Conservation (phyloP, 208 protist genomes). For the Crithidia acanthocephali region DNA sequence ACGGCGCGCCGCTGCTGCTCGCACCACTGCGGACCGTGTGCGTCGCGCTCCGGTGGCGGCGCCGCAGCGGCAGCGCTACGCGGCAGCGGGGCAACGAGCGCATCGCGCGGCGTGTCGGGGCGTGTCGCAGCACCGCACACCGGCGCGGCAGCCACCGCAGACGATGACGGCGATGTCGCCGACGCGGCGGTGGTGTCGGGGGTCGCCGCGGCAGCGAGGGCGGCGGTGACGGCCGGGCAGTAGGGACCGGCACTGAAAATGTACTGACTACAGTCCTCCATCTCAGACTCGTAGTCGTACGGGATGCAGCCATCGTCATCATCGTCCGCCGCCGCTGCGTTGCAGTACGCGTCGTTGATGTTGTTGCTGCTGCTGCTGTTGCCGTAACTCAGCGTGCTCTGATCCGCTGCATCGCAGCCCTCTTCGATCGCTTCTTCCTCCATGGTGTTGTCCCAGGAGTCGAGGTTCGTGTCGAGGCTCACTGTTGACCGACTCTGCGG, state of each 20-base stretch:
- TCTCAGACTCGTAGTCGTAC: slow-evolving; percentile 66
- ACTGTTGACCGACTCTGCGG: slow-evolving; percentile 3
- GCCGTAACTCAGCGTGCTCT: not conserved
- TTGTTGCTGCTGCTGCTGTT: not conserved
- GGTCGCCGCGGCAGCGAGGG: slow-evolving; percentile 18
- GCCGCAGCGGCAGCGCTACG: not conserved
- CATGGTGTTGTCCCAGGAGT: slow-evolving; percentile 5
- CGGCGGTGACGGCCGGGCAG: slow-evolving; percentile 25
- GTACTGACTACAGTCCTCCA: slow-evolving; percentile 64
- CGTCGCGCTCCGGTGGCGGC: slow-evolving; percentile 2
- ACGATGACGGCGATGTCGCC: slow-evolving; percentile 5
- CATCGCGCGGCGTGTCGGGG: slow-evolving; percentile 16
- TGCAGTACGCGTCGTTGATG: not conserved
- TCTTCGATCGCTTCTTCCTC: not conserved
- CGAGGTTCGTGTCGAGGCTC: slow-evolving; percentile 16
- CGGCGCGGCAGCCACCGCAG: no score
- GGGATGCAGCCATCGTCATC: slow-evolving; percentile 28
- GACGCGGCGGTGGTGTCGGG: no score
- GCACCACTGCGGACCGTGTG: slow-evolving; percentile 22
- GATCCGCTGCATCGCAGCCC: no score
- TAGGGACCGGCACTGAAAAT: slow-evolving; percentile 57
- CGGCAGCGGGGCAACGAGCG: slow-evolving; percentile 6
- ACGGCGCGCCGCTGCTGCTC: slow-evolving; percentile 28
- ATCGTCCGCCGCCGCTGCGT: not conserved
- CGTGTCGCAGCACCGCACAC: no score